Base-by-base conservation (phyloP, 2,329 filamentous ascomycete genomes). In the Calonectria crousiana region DNA sequence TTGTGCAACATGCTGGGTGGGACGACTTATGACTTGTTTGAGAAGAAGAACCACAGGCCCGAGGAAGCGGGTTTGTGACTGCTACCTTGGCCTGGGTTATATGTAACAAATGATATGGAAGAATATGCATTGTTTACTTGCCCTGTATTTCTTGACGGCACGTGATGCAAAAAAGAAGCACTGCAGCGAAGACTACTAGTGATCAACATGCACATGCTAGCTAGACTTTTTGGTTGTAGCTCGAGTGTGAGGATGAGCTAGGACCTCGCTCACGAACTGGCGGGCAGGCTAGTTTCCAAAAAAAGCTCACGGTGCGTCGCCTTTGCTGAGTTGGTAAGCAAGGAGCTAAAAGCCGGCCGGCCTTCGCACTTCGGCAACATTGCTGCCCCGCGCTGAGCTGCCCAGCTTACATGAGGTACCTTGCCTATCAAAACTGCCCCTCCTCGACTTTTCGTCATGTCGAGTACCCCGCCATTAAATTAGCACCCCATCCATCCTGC, bases 351-450 rank as follows among this genome's bases (percentile, higher is more conserved):
- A 28, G 34, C 36, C 38, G 18, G 26, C 52, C 70, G 23, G 38
- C 32, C 64, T 41, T 73, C 70, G 70, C 73, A 75, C 73, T 75
- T 72, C 73, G 73, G 71, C 66, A 52, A 41, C 38, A 38, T 69
- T 65, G 64, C 38, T 69, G 66, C 71, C 58, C 71, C 71, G 71
- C 58, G 66, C 49, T 47, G 49, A n/a, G 56, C 47, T 32, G 18
- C 23, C 20, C 36, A 44, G 34, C 66, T 28, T 60, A 30, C 41
- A 16, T 20, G 38, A 28, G 44, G 44, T 53, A 36, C 32, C 53
- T 23, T 41, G 18, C 34, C 56, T 41, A 41, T 41, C 38, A 41
- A 41, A 62, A 16, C 36, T 62, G 56, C 56, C 56, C 56, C 56
- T 62, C 56, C 34, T 60, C 14, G 23, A 18, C 56, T 62, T 62